These are phyloP conservation scores for Trichoderma polysporum DNA, from an alignment of 2,329 filamentous ascomycete genomes.

Conservation along the genomic window DNA sequence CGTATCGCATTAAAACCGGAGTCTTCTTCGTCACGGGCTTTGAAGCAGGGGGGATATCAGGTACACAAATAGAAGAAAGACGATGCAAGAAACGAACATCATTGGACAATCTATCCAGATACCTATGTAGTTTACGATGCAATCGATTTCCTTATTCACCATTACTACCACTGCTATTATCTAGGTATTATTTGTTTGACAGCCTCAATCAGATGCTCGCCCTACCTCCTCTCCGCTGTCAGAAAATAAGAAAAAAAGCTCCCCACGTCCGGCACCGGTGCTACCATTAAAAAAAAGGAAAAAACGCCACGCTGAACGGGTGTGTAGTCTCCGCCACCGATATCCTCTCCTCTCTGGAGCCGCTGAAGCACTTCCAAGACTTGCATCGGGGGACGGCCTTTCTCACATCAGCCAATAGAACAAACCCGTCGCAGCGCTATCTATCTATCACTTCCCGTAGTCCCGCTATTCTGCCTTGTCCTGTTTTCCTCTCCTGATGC, in stretches of 20 bases:
- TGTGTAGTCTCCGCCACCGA: neutral
- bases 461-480: constrained; percentile 11
- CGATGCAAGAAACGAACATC: neutral
- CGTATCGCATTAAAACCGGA: neutral
- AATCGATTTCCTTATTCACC: too few species aligned
- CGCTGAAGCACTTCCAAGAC: neutral
- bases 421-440: neutral
- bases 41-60: neutral
- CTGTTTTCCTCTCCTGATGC: neutral
- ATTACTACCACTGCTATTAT: too few species aligned
- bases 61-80: neutral
- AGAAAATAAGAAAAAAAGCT: neutral
- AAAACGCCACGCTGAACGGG: neutral
- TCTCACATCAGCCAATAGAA: neutral
- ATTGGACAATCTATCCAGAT: neutral
- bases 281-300: neutral
- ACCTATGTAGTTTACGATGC: neutral
- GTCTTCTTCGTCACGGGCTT: neutral
- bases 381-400: neutral
- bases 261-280: neutral
- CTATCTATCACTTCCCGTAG: neutral
- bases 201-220: neutral
- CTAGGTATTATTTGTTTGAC: too few species aligned
- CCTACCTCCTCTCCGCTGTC: too few species aligned
- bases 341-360: neutral